Base-by-base conservation (phyloP, 1,139 yeast genomes). In the Saccharomyces hybrid region DNA sequence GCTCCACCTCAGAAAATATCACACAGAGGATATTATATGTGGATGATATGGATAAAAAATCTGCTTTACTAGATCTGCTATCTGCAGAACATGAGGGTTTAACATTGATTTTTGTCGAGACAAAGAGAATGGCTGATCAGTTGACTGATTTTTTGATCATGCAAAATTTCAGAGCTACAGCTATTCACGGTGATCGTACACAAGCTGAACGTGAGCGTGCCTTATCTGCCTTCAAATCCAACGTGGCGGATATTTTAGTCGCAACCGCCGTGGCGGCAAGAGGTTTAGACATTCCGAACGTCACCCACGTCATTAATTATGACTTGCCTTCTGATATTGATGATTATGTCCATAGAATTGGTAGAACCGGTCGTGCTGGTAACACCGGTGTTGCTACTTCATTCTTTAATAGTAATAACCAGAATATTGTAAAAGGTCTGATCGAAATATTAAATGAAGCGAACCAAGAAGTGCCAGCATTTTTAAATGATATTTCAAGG, bases 311-410 rank as follows among this genome's bases (percentile, higher is more conserved):
- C 68, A 86, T 93, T 75, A 93, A 93, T 81, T 93, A 85, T 73
- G 99, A 93, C 73, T 80, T 93, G 73, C 98, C 99, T 68, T 79
- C 88, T 70, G 98, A 93, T 74, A 88, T 91, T 70, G 98, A 93
- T 74, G 98, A 93, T 75, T 93, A 93, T 73, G 98, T 93, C 60
- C 99, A 93, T 79, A 88, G 99, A 80, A 91, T 93, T 71, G 98
- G 98, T 80, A 95, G 99, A 84, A 93, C 99, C 67, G 99, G 98
- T 75, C 95, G 99, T 84, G 98, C 98, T 68, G 98, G 98, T 80
- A 93, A 91, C 78, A 84, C 86, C 60, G 99, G 99, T 85, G 80
- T 87, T 68, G 97, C 98, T 63, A 88, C 97, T 63, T 95, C 98
- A 52, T 91, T 93, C 79, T 88, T 93, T 77, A 93, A 91, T 84